These are phyloP conservation scores for Phytophthora cactorum DNA, from an alignment of 352 stramenopile genomes.

Conservation along the genomic window DNA sequence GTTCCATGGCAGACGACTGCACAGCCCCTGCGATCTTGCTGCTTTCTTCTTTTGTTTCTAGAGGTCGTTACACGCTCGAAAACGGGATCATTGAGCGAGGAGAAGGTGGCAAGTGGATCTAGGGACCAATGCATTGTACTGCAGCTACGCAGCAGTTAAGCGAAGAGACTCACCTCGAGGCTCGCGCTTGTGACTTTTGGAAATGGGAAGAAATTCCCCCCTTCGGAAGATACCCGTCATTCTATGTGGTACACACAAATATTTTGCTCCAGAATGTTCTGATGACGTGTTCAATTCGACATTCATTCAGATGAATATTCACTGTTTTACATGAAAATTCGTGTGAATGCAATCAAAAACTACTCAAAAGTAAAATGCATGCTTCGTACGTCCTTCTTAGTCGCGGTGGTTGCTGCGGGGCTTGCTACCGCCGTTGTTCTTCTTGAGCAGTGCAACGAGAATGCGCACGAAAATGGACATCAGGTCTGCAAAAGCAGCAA, in stretches of 20 bases:
- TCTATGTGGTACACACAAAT: conserved; percentile 3
- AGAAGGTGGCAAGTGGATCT: conserved; percentile 4
- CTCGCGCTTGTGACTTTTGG: conserved; percentile 25
- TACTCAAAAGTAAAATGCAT: conserved; percentile 20
- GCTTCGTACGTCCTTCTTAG: conserved; percentile 22
- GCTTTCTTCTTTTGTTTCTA: conserved; percentile 3
- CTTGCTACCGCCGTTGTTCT: conserved; percentile 59
- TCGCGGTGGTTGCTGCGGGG: conserved; percentile 33
- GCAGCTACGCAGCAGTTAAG: background rate
- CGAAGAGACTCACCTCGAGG: conserved; percentile 18
- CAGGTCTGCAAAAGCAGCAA: conserved; percentile 57
- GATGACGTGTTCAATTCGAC: conserved; percentile 24
- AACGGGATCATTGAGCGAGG: background rate
- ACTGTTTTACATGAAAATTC: too few species aligned
- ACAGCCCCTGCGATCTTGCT: background rate
- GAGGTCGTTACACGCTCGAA: background rate
- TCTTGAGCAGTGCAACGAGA: conserved; percentile 80
- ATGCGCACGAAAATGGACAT: conserved; percentile 91
- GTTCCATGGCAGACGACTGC: background rate
- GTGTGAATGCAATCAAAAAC: background rate
- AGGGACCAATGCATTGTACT: background rate
- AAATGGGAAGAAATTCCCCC: conserved; percentile 32
- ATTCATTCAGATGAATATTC: background rate
- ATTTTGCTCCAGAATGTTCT: conserved; percentile 27
- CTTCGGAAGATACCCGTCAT: conserved; percentile 1